Evolutionary conservation across 352 stramenopile species (phyloP).

Genomic region (Plasmopara muralis): DNA sequence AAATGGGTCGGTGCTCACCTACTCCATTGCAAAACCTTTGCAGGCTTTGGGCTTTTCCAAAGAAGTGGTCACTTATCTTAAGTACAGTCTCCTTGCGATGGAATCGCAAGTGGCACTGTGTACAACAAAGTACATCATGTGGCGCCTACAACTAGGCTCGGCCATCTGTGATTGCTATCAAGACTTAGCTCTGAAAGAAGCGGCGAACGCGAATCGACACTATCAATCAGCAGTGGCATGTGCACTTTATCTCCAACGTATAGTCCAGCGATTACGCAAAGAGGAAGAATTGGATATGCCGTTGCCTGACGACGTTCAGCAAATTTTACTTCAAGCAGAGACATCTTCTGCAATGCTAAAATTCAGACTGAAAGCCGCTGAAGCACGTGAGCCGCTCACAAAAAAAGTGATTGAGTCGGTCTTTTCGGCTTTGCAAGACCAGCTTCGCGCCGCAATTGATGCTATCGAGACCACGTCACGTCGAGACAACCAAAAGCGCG

Average conservation of each 20-base stretch:
- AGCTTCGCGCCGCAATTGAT: constrained; percentile 38
- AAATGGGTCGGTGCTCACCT: constrained; percentile 59
- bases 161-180: constrained; percentile 57
- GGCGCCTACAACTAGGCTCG: constrained; percentile 51
- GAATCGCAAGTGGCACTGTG: constrained; percentile 48
- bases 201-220: constrained; percentile 10
- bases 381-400: constrained; percentile 17
- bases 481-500: constrained; percentile 4
- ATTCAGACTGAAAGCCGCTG: constrained; percentile 16
- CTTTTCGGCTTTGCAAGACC: constrained; percentile 20
- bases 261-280: constrained; percentile 45
- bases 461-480: constrained; percentile 17
- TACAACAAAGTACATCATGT: constrained; percentile 60
- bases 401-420: constrained; percentile 26
- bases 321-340: constrained; percentile 36
- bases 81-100: constrained; percentile 51
- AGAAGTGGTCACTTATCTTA: constrained; percentile 54
- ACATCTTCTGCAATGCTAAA: constrained; percentile 31
- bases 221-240: constrained; percentile 38
- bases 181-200: constrained; percentile 31
- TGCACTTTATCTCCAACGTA: constrained; percentile 31
- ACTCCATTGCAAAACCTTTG: constrained; percentile 43
- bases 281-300: constrained; percentile 75
- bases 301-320: constrained; percentile 34
- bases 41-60: constrained; percentile 37